Evolutionary conservation across 2,329 filamentous ascomycete genomes (phyloP), one percentile per base, ranked within the genome.

Genomic region (Lachnellula willkommii): DNA sequence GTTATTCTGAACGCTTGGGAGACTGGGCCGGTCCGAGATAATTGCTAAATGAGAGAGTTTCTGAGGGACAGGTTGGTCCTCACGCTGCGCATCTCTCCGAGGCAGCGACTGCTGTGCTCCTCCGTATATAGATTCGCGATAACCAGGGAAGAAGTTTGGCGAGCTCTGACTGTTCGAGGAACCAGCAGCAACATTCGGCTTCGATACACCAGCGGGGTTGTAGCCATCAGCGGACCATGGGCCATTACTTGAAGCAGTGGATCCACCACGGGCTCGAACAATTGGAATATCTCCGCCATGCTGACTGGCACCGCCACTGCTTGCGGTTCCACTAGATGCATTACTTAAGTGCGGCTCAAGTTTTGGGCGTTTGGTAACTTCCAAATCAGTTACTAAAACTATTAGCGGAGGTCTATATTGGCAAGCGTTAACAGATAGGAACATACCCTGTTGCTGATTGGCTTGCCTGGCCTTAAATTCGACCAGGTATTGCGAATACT

Each of bases 401-500:
- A 17, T 47, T 47, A 47, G 45, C 22, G 9, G 14, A n/a, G 20
- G 6, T 15, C n/a, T 32, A 5, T 9, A 39, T 32, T 46, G 20
- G 43, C 53, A 45, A 22, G 20, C 17, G 14, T 26, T 40, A 24
- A 9, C 15, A n/a, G 45, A 8, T 22, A 6, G 37, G 24, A 24
- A 60, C 61, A 26, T 71, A 83, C 82, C 79, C 77, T 82, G 79
- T 52, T 73, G 73, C 47, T 80, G 76, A 54, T 75, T 76, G 26
- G 79, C 74, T 66, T 92, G 86, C 68, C 87, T 88, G 48, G 84
- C 81, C 67, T 88, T 91, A 74, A 94, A 93, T 1, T 92, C 88
- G 35, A 82, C 79, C 22, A 93, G 74, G 68, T 94, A 94, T 45
- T 82, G 78, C 57, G 81, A 77, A 62, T 93, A 92, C 51, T 83